Evolutionary conservation across 495 filamentous ascomycete species (phyloP).

Genomic region (Penicillium canescens): DNA sequence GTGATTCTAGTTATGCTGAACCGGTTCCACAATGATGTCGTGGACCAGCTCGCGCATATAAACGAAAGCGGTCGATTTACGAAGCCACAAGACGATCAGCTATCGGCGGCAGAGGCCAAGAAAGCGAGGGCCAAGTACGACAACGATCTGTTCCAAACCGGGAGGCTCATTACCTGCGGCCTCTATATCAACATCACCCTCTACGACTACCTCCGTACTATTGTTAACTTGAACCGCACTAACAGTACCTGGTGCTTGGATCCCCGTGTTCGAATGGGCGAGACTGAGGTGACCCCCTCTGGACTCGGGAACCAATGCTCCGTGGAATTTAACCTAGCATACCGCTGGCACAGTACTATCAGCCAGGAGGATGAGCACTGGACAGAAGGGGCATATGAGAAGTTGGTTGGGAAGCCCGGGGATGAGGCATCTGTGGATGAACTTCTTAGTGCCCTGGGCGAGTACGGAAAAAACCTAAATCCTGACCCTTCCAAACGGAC

Average conservation of each 20-base stretch:
- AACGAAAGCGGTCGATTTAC: slow-evolving; percentile 73
- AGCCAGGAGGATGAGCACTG: slow-evolving; percentile 65
- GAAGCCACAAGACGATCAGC: slow-evolving; percentile 47
- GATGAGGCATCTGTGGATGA: slow-evolving; percentile 51
- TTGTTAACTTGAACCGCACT: slow-evolving; percentile 77
- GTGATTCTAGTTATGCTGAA: slow-evolving; percentile 61
- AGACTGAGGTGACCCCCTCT: slow-evolving; percentile 57
- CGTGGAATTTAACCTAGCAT: slow-evolving; percentile 71
- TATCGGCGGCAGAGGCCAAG: slow-evolving; percentile 48
- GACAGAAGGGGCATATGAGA: slow-evolving; percentile 59
- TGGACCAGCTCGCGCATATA: slow-evolving; percentile 64
- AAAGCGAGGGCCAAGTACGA: slow-evolving; percentile 72
- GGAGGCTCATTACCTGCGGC: slow-evolving; percentile 74
- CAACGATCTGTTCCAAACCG: slow-evolving; percentile 83
- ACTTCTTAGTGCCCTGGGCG: slow-evolving; percentile 53
- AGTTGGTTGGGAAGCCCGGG: slow-evolving; percentile 56
- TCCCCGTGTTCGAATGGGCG: slow-evolving; percentile 45
- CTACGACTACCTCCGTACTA: slow-evolving; percentile 81
- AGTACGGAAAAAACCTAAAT: slow-evolving; percentile 49
- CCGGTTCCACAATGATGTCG: slow-evolving; percentile 78
- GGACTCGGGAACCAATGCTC: slow-evolving; percentile 72
- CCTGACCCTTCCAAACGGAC: slow-evolving; percentile 53
- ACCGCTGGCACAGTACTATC: slow-evolving; percentile 69
- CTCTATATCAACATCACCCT: slow-evolving; percentile 84
- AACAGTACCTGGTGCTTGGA: slow-evolving; percentile 76